Evolutionary conservation across 352 stramenopile genomes (phyloP), one percentile per base, ranked within the genome.

Genomic region (Globisporangium paddicum): DNA sequence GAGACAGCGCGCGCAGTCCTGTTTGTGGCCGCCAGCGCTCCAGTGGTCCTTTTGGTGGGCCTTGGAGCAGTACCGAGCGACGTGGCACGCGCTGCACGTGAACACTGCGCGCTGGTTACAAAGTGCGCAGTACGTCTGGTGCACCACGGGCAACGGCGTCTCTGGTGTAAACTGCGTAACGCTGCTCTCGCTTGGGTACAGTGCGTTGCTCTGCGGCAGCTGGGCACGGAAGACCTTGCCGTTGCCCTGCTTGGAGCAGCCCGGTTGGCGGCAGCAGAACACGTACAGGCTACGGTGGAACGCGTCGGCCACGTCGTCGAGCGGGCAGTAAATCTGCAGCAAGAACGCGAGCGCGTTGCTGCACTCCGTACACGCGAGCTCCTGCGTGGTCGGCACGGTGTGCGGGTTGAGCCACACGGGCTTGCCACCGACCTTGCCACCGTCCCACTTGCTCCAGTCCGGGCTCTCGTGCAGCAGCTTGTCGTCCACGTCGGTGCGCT

Each of bases 211-310:
- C 56, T 83, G 71, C 9, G 90, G 88, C 16, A 98, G 67, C 56
- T 98, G 94, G 48, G 79, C 70, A 35, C 94, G 80, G 56, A 98
- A 86, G 10, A 86, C 72, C 41, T 85, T 82, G 59, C 87, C 82
- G 52, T 79, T 69, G 63, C 77, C 82, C 45, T 83, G 74, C 14
- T 67, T 63, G 19, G 64, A 58, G 58, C 92, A 98, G 28, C 68
- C 65, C 0, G 48, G 11, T 35, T 74, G 84, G 35, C 89, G 79
- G 73, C 93, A 98, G 38, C 83, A 86, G 63, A 98, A 98, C 11
- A 98, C 75, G 72, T 98, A 98, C 21, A 98, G 61, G 19, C 74
- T 94, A 60, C 94, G 88, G 80, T 98, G 94, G 70, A 98, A 98
- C 60, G 91, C 93, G 61, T 95, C 75, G 21, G 67, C 30, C 14